Percentiles rank a stretch among this genome's conserved stretches.
phyloP scores from a whole-genome alignment of 2,329 filamentous ascomycete genomes.

The Cytospora piceae region DNA sequence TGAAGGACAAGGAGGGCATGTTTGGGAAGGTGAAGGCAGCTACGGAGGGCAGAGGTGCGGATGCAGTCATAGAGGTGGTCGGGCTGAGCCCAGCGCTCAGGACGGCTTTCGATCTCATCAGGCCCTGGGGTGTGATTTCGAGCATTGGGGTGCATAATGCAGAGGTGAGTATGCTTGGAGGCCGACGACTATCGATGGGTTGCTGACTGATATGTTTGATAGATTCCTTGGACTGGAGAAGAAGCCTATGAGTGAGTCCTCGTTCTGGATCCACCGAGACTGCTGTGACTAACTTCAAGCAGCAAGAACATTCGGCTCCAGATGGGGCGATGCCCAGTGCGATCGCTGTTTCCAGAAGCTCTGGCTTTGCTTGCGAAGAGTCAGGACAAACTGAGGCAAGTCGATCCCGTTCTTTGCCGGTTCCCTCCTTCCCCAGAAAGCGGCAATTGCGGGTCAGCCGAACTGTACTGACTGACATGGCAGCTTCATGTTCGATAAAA shows the following conservation, averaged over 20 bases:
- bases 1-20: constrained; percentile 66
- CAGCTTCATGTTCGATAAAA: constrained; percentile 77
- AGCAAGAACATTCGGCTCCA: constrained; percentile 74
- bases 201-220: constrained; percentile 14
- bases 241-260: constrained; percentile 60
- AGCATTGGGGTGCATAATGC: constrained; percentile 78
- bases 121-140: constrained; percentile 74
- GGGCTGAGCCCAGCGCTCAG: constrained; percentile 70
- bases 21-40: constrained; percentile 71
- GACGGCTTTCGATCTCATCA: constrained; percentile 71
- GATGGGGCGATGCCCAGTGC: constrained; percentile 78
- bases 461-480: neutral
- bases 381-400: constrained; percentile 68
- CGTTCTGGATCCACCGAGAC: neutral
- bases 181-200: neutral
- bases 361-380: constrained; percentile 67
- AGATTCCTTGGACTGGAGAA: constrained; percentile 69
- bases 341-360: constrained; percentile 69
- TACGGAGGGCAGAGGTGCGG: constrained; percentile 80
- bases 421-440: constrained; percentile 32
- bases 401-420: constrained; percentile 14
- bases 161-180: constrained; percentile 55
- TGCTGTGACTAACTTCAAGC: constrained; percentile 35
- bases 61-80: constrained; percentile 81
- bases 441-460: neutral